These are phyloP conservation scores for Linum tenue DNA, from an alignment of 345 rosid species.

Conservation along the genomic window DNA sequence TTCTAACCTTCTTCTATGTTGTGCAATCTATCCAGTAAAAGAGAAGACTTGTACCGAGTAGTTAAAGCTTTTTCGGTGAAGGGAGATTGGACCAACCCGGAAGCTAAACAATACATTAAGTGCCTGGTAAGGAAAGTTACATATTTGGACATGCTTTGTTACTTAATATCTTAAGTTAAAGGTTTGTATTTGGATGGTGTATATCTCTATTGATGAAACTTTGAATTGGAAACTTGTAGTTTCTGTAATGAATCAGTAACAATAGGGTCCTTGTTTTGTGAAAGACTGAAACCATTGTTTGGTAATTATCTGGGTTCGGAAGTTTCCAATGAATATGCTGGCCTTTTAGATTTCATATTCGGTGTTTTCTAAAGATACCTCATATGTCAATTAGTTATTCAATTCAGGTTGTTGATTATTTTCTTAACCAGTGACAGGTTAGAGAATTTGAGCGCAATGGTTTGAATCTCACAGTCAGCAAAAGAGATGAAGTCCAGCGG, in stretches of 20 bases:
- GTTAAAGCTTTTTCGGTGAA: slow-evolving; percentile 55
- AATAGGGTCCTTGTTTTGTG: not conserved
- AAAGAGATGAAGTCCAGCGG: slow-evolving; percentile 72
- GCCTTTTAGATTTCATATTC: not conserved
- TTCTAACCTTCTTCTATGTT: slow-evolving; percentile 20
- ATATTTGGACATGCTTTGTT: not conserved
- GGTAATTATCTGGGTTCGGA: not conserved
- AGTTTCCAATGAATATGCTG: too few species aligned
- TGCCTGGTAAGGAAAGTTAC: slow-evolving; percentile 63
- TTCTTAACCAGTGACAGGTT: slow-evolving; percentile 83
- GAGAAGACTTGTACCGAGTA: slow-evolving; percentile 73
- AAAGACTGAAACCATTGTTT: not conserved
- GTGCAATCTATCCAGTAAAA: slow-evolving; percentile 54
- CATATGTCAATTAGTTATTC: slow-evolving; percentile 14
- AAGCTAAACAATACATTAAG: slow-evolving; percentile 50
- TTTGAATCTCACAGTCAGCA: slow-evolving; percentile 64
- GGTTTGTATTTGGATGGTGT: too few species aligned
- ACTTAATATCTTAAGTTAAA: too few species aligned
- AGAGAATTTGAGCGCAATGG: slow-evolving; percentile 87
- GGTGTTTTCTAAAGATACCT: not conserved
- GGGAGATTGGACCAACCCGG: slow-evolving; percentile 47
- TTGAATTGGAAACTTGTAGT: not conserved
- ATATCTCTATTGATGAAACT: too few species aligned
- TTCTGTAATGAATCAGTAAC: not conserved
- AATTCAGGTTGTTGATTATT: slow-evolving; percentile 28